Conservation (phyloP, 2,329 filamentous ascomycete genomes). For the Microcyclospora tardicrescens region DNA sequence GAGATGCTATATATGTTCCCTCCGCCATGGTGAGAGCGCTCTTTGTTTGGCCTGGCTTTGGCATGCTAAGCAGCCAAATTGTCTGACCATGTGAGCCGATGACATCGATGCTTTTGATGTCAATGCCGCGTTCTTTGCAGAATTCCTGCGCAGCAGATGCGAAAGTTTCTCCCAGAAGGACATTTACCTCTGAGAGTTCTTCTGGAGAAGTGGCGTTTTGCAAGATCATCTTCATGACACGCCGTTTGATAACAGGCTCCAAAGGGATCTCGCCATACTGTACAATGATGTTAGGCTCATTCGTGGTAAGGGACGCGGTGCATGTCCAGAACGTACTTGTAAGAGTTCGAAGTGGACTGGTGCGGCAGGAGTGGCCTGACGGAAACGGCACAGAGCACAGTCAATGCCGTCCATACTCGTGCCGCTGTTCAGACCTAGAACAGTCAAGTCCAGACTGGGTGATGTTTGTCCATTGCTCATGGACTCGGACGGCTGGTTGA, state of each 20-base stretch:
- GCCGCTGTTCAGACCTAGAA: constrained; percentile 43
- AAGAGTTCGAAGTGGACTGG: constrained; percentile 45
- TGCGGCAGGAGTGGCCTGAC: constrained; percentile 38
- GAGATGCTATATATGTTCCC: constrained; percentile 40
- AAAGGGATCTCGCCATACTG: constrained; percentile 45
- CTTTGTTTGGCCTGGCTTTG: constrained; percentile 32
- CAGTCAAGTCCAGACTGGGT: constrained; percentile 34
- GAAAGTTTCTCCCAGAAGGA: constrained; percentile 45
- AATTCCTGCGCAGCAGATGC: constrained; percentile 40
- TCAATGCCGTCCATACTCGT: constrained; percentile 47
- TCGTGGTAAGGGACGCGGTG: not conserved
- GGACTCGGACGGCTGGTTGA: too few relatives aligned
- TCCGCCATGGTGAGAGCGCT: constrained; percentile 46
- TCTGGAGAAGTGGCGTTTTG: constrained; percentile 41
- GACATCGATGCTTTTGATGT: constrained; percentile 37
- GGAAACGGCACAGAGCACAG: constrained; percentile 45
- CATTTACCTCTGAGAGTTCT: constrained; percentile 44
- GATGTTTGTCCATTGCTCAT: too few relatives aligned
- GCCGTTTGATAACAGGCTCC: constrained; percentile 40
- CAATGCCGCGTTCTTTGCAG: constrained; percentile 31
- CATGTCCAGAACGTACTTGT: constrained; percentile 3
- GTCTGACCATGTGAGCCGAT: constrained; percentile 48
- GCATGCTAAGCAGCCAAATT: constrained; percentile 44
- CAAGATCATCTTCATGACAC: constrained; percentile 45
- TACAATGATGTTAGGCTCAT: not conserved